A percentile compares a stretch with the other conserved stretches of the same genome.
phyloP scores from a whole-genome alignment of 768 basidiomycete genomes.

The Kwoniella mangroviensis region DNA sequence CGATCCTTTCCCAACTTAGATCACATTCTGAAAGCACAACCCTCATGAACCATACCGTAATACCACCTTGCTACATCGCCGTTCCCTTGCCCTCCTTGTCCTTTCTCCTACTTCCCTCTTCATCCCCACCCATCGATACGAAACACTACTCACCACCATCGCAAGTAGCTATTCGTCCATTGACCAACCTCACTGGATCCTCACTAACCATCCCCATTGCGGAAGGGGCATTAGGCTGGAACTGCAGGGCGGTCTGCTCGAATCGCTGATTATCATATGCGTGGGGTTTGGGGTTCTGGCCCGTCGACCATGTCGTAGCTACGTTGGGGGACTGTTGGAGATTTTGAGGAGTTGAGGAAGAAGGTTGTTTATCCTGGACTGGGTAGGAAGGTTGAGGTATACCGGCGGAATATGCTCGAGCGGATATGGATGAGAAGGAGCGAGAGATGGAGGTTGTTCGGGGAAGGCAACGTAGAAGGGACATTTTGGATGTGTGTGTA shows the following conservation, averaged over 20 bases:
- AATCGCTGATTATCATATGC: slow-evolving; percentile 72
- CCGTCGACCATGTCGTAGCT: slow-evolving; percentile 80
- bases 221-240: slow-evolving; percentile 86
- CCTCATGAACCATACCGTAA: background rate
- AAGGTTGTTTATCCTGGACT: slow-evolving; percentile 32
- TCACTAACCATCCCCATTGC: slow-evolving; percentile 87
- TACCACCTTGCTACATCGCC: too few relatives aligned
- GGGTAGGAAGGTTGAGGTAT: slow-evolving; percentile 38
- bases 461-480: background rate
- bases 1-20: background rate
- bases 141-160: slow-evolving; percentile 78
- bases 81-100: background rate
- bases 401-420: slow-evolving; percentile 14
- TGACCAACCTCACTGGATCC: slow-evolving; percentile 80
- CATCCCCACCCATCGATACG: background rate
- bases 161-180: slow-evolving; percentile 84
- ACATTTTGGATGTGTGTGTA: slow-evolving; percentile 2
- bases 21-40: background rate
- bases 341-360: slow-evolving; percentile 25
- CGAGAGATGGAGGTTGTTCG: background rate
- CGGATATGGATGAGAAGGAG: background rate
- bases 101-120: background rate
- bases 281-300: slow-evolving; percentile 65
- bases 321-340: slow-evolving; percentile 79
- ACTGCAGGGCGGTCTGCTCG: slow-evolving; percentile 84